Evolutionary conservation across 164 flowering plant species (phyloP), one percentile per base, ranked within the genome.

Genomic region (Vitis rotundifolia): DNA sequence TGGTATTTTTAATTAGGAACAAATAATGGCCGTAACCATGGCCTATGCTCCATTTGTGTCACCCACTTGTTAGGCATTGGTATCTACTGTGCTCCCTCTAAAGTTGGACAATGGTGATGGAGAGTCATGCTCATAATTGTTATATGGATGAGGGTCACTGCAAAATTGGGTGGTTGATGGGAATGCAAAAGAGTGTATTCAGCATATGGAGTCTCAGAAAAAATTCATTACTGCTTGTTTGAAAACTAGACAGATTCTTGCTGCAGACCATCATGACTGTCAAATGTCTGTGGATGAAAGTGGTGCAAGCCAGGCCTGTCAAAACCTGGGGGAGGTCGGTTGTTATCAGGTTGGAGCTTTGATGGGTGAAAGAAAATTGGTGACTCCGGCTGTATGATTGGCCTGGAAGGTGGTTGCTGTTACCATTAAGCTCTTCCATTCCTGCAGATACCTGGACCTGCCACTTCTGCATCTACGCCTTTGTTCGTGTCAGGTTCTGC

Each of bases 121-220:
- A 29, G 37, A 29, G 3, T 29, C 37, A 29, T 29, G 37, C 37
- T 29, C 37, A 29, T 29, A 29, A 29, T 4, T 4, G 37, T 29
- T 29, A 29, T 29, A 29, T 29, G 37, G 37, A 29, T 83, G 64
- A 83, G 68, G 8, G 94, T 91, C 68, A 85, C 72, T 5, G 70
- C 77, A 75, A 79, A 85, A 78, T 75, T 83, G 3, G 87, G 87
- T 28, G 86, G 92, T 58, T 77, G 89, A 16, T 75, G 82, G 15
- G 82, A 18, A 48, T 79, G 84, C 73, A 80, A 8, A 18, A 81
- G 79, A 54, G 86, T 81, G 76, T 83, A 85, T 26, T 87, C 88
- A 3, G 76, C 63, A 52, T 77, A 71, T 49, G 83, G 80, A 51
- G 75, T 22, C 50, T 84, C 91, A 4, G 84, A 66, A 60, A 67